Base-by-base conservation (phyloP, 139 green algal species). In the Chlorella sp. region DNA sequence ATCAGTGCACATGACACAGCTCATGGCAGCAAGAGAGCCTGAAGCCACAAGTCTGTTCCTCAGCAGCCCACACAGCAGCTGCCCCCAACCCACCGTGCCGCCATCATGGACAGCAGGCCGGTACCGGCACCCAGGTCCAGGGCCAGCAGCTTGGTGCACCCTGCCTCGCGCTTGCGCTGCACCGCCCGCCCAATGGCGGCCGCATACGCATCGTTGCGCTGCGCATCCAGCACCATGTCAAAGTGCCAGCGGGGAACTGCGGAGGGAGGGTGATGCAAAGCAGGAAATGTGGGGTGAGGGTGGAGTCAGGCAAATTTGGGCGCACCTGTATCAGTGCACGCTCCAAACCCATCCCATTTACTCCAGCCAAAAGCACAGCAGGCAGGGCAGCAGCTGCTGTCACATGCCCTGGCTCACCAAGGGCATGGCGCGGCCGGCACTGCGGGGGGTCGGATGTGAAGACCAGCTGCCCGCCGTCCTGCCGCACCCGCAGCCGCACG, bases 211-310 rank as follows among this genome's bases (percentile, higher is more conserved):
- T 56, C 72, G 83, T 97, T 98, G 44, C 95, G 85, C 36, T 86
- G 67, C 7, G 81, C 26, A 87, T 98, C 95, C 71, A 87, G 81
- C 23, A 98, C 81, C 94, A 97, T 97, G 84, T 97, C 93, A 78
- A 94, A 97, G 85, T 98, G 95, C 95, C 95, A 98, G n/a, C 88
- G 82, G 0, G 95, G 93, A 1, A 96, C 68, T 82, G 60, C 75
- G 47, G 11, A 17, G n/a, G 4, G 44, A 51, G 34, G 34, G 0
- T 15, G 36, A 4, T n/a, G 34, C 3, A 11, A 34, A 20, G 34
- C 18, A 23, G 36, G 57, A n/a, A n/a, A n/a, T n/a, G n/a, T n/a
- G n/a, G n/a, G n/a, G n/a, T n/a, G n/a, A n/a, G n/a, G n/a, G n/a
- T n/a, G n/a, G n/a, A n/a, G n/a, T n/a, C n/a, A n/a, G n/a, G n/a